A percentile compares a stretch with the other conserved stretches of the same genome.
Conservation (phyloP, 306 rosid species). For the Carpinus viminea region DNA sequence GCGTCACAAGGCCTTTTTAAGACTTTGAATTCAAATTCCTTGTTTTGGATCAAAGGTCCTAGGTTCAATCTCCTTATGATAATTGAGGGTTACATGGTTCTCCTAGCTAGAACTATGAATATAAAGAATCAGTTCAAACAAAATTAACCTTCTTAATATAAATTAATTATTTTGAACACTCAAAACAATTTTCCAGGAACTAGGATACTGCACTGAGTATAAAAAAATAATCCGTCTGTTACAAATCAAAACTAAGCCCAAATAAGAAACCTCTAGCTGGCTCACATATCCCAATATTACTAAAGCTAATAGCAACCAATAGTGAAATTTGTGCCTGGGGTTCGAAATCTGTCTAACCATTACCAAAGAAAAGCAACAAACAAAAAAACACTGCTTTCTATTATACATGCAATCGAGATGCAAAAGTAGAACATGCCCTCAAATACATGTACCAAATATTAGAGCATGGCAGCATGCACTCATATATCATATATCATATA, state of each 20-base stretch:
- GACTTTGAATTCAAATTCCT: not conserved
- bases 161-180: not conserved
- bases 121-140: not conserved
- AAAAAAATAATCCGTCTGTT: not conserved
- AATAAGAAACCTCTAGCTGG: too few species aligned
- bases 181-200: not conserved
- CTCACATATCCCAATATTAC: too few species aligned
- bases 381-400: not conserved
- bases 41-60: not conserved
- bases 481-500: too few species aligned
- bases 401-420: not conserved
- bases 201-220: not conserved
- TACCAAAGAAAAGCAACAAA: too few species aligned
- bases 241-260: not conserved
- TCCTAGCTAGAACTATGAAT: not conserved
- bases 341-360: not conserved
- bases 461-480: too few species aligned
- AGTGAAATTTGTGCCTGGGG: not conserved
- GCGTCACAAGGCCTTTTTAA: not conserved
- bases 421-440: not conserved
- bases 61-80: not conserved
- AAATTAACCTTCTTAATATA: not conserved
- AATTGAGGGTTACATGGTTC: not conserved
- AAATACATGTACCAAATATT: too few species aligned
- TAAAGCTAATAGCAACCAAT: not conserved